Percentiles rank a stretch among this genome's conserved stretches.
Conservation (phyloP, 352 stramenopile species). For the Phytophthora chlamydospora region DNA sequence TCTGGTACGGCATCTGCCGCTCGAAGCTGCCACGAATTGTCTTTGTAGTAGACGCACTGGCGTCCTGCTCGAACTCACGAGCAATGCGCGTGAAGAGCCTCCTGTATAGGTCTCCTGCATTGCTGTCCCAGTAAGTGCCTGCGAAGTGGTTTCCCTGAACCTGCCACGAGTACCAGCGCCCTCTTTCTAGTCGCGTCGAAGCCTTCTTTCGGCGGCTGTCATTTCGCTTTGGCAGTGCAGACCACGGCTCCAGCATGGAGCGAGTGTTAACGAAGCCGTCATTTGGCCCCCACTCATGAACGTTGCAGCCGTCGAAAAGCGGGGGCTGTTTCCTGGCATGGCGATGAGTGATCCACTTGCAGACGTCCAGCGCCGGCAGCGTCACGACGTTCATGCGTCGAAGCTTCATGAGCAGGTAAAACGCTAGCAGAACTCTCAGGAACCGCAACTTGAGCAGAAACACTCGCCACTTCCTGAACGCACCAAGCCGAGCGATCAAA, state of each 20-base stretch:
- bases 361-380: conserved; percentile 42
- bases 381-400: conserved; percentile 49
- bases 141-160: conserved; percentile 64
- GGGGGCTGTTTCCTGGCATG: conserved; percentile 37
- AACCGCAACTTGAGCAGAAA: background rate
- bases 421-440: conserved; percentile 9
- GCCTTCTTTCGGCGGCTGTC: background rate
- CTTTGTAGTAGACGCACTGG: background rate
- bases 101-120: conserved; percentile 54
- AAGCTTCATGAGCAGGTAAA: conserved; percentile 30
- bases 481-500: conserved; percentile 11
- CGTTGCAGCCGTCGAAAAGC: conserved; percentile 56
- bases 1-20: background rate
- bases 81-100: conserved; percentile 61
- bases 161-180: conserved; percentile 70
- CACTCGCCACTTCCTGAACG: conserved; percentile 1
- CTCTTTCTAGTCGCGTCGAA: conserved; percentile 36
- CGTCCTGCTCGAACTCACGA: conserved; percentile 40
- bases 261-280: conserved; percentile 66
- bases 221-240: conserved; percentile 37
- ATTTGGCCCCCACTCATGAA: conserved; percentile 58
- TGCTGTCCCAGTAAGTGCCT: conserved; percentile 61
- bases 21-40: too few relatives aligned
- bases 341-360: conserved; percentile 56
- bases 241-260: conserved; percentile 65